Evolutionary conservation across 768 basidiomycete genomes (phyloP), one percentile per base, ranked within the genome.

Genomic region (Hysterangium stoloniferum): DNA sequence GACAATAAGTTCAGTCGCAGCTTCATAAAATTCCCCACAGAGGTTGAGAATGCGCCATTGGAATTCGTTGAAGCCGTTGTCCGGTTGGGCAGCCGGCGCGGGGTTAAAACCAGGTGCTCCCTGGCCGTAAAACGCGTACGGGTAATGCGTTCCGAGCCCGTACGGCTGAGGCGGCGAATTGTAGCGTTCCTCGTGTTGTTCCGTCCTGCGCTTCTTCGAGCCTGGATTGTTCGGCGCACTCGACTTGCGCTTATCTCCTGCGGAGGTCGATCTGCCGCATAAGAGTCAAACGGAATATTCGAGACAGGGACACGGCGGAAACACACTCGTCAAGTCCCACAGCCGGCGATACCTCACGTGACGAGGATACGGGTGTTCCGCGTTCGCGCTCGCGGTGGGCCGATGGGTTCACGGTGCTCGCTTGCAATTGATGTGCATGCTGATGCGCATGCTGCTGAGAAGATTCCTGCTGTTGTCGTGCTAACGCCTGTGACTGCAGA

Each of bases 1-100:
- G n/a, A 89, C 86, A 52, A 90, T 75, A 40, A 90, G 76, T 64
- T 90, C 86, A 64, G 88, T 86, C 15, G 86, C 86, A 5, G 86
- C 86, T 24, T 79, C 82, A 66, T 90, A 90, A 62, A 90, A 90
- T 62, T 90, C 87, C 1, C 84, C 80, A 64, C 86, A 90, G 34
- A 90, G 68, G 59, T 86, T 86, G 52, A 89, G 64, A 34, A 87
- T 78, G 48, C 85, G 79, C 86, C 86, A 89, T 62, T 89, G 86
- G 59, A 89, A 89, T 61, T 89, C 85, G 64, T 86, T 49, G 33
- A 49, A 49, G 15, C 35, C 20, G 27, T 29, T 37, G 31, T 49
- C 35, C 1, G 35, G 34, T 12, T 49, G 48, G 33, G 29, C 24
- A 1, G 34, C 15, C 15, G 32, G 47, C 17, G 27, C 13, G 6